Evolutionary conservation across 345 rosid species (phyloP), one percentile per base, ranked within the genome.

Genomic region (Geranium brycei): DNA sequence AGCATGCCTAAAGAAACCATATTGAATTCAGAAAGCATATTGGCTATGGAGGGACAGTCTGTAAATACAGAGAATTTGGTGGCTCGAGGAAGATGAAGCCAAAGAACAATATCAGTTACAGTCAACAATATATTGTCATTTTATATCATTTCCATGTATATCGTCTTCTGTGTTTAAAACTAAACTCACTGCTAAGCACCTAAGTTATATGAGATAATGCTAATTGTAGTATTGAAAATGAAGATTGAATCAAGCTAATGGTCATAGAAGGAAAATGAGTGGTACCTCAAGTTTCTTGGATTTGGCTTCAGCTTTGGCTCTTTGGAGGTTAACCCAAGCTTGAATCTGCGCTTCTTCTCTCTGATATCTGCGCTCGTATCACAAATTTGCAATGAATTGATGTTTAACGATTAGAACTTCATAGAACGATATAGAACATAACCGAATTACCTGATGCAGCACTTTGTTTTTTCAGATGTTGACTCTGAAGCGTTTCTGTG

Each of bases 301-400:
- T 72, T 87, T 88, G 69, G 98, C 97, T 79, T 92, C 97, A n/a
- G 96, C 93, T 79, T 92, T 87, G 40, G 98, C 98, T 51, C 66
- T 86, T 83, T 92, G 87, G 30, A 89, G 97, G 69, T 86, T 87
- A 71, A 89, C 72, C 97, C 98, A 92, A 66, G 98, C 98, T 69
- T 86, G 91, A 64, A 89, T 92, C 74, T 81, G 86, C 38, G 95
- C 96, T 77, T 92, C 97, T 73, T 89, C 98, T 76, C 97, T 86
- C 69, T 87, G 93, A 68, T 89, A 89, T 77, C 96, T 91, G 72
- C 55, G 68, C 17, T 11, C 65, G 30, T 55, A 66, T 58, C 18
- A 62, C 6, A 23, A 23, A 23, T 0, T 23, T 23, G 28, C 28
- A 75, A 40, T 40, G 41, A 13, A 53, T 31, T 38, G n/a, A n/a